Conservation (phyloP, 2,329 filamentous ascomycete species). For the Hymenoscyphus occultus region DNA sequence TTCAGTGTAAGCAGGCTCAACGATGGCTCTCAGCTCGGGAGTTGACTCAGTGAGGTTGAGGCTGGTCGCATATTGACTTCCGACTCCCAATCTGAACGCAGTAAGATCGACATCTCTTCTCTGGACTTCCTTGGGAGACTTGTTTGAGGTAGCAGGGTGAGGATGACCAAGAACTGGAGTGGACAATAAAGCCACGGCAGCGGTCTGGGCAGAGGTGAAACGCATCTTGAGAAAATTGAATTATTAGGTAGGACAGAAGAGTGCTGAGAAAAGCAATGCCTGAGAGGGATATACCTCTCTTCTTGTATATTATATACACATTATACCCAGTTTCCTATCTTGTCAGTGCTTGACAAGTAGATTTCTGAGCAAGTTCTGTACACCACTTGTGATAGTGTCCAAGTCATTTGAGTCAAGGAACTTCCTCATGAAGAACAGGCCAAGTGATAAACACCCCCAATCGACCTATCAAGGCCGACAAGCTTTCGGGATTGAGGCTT, state of each 20-base stretch:
- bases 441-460: slow-evolving; percentile 8
- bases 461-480: background rate
- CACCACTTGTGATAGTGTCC: background rate
- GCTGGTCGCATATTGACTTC: slow-evolving; percentile 13
- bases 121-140: slow-evolving; percentile 7
- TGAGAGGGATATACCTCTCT: background rate
- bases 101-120: slow-evolving; percentile 12
- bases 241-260: too few relatives aligned
- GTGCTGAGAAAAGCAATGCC: background rate
- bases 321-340: too few relatives aligned
- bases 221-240: slow-evolving; percentile 12
- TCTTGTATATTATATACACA: background rate
- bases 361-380: background rate
- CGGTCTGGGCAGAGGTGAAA: slow-evolving; percentile 11
- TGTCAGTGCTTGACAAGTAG: background rate
- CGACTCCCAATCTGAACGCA: slow-evolving; percentile 12
- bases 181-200: slow-evolving; percentile 10
- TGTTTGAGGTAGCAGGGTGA: background rate
- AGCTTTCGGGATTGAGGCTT: slow-evolving; percentile 7
- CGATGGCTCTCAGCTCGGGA: slow-evolving; percentile 8
- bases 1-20: slow-evolving; percentile 38
- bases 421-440: slow-evolving; percentile 16
- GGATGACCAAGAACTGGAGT: slow-evolving; percentile 14
- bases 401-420: slow-evolving; percentile 5
- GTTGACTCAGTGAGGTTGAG: slow-evolving; percentile 8